Evolutionary conservation across 805 yeast genomes (phyloP).

Genomic region (Metschnikowia noctiluminum): DNA sequence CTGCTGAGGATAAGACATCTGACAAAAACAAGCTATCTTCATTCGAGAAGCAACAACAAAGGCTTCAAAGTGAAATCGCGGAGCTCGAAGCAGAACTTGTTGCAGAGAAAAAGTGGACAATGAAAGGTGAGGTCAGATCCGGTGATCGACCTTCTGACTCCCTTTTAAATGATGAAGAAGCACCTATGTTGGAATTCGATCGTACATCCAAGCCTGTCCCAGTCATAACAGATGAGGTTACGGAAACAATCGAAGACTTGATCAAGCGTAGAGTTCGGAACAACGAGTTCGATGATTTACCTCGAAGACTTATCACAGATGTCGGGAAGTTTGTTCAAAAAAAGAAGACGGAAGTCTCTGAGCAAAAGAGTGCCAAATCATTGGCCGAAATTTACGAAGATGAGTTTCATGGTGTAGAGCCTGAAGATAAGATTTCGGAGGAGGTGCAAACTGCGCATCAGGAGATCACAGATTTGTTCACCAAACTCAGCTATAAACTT

Average conservation of each 20-base stretch:
- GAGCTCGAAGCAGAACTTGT: constrained; percentile 82
- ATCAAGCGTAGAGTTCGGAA: constrained; percentile 77
- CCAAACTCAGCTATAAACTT: constrained; percentile 61
- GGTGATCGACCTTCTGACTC: constrained; percentile 83
- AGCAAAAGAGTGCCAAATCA: constrained; percentile 80
- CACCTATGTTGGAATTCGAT: constrained; percentile 73
- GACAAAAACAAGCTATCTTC: constrained; percentile 52
- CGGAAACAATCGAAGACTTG: constrained; percentile 84
- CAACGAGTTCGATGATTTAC: constrained; percentile 79
- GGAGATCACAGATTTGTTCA: constrained; percentile 68
- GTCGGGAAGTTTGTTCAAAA: constrained; percentile 51
- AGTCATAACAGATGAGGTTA: constrained; percentile 82
- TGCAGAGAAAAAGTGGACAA: constrained; percentile 89
- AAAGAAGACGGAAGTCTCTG: constrained; percentile 65
- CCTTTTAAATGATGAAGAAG: constrained; percentile 59
- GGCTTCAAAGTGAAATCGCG: constrained; percentile 72
- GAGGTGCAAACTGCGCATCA: constrained; percentile 70
- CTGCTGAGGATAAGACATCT: constrained; percentile 20
- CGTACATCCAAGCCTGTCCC: constrained; percentile 95
- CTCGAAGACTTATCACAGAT: constrained; percentile 66
- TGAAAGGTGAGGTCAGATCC: constrained; percentile 88
- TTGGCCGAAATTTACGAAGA: constrained; percentile 92
- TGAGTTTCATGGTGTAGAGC: constrained; percentile 54
- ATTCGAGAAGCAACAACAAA: constrained; percentile 78
- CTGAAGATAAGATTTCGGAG: constrained; percentile 51